phyloP scores from a whole-genome alignment of 1,284 basidiomycete species.

The Tranzscheliella williamsii region DNA sequence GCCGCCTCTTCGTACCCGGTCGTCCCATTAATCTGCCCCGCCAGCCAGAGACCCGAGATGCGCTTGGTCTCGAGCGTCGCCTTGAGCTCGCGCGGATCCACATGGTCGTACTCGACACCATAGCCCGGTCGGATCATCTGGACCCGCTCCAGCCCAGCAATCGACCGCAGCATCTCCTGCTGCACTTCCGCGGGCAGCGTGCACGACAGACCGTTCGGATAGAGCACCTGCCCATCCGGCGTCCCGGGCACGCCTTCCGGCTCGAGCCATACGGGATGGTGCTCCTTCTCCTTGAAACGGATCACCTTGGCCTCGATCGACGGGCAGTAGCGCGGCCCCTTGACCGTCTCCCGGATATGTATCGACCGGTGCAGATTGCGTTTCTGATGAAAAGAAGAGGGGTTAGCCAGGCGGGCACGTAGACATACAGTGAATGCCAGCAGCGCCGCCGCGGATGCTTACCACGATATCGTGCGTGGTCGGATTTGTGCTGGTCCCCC shows the following conservation, averaged over 20 bases:
- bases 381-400: too few species aligned
- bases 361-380: constrained; percentile 76
- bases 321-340: constrained; percentile 88
- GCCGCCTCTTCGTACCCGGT: constrained; percentile 92
- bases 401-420: too few species aligned
- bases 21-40: constrained; percentile 65
- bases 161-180: constrained; percentile 75
- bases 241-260: constrained; percentile 86
- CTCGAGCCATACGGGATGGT: constrained; percentile 82
- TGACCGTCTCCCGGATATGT: constrained; percentile 83
- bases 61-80: constrained; percentile 81
- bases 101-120: constrained; percentile 88
- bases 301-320: constrained; percentile 84
- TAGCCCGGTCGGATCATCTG: constrained; percentile 81
- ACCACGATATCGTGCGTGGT: constrained; percentile 74
- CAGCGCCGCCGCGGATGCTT: too few species aligned
- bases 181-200: constrained; percentile 83
- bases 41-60: constrained; percentile 64
- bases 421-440: too few species aligned
- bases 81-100: constrained; percentile 80
- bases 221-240: constrained; percentile 72
- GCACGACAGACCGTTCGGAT: constrained; percentile 85
- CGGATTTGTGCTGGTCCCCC: constrained; percentile 73
- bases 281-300: constrained; percentile 73
- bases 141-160: constrained; percentile 80